Evolutionary conservation across 257 asterid genomes (phyloP), one percentile per base, ranked within the genome.

Genomic region (Fraxinus cuspidata): DNA sequence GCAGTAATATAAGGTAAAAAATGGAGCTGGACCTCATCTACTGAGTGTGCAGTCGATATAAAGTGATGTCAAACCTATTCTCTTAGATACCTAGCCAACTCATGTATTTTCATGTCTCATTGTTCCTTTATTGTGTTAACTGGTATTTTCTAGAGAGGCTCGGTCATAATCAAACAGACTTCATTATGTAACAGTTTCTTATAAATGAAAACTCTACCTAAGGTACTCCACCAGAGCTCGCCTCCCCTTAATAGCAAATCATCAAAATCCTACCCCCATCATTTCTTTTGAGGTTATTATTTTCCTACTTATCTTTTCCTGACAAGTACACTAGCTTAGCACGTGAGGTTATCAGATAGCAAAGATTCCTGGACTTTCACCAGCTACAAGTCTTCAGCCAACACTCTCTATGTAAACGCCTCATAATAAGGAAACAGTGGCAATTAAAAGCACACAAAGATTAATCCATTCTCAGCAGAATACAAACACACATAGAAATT

Each of bases 361-460:
- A 58, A 56, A 70, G 13, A 70, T 58, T 70, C 16, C 23, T 28
- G 35, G 77, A 19, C 38, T 74, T 21, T 18, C 37, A 29, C 74
- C 29, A 32, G 25, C 75, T 6, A 51, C 67, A 49, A 32, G 2
- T 69, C 11, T 56, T 29, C 27, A 25, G 7, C 53, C 23, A 68
- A 63, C 25, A 69, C 5, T 25, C 38, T 19, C 35, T 44, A 28
- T 1, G 35, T 19, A 63, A 58, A 44, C 31, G 35, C 49, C 35
- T 3, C n/a, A 42, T 47, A 15, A 3, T 42, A 42, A 28, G 40
- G 70, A 58, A 47, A 8, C 40, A 65, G 16, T 27, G 21, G 76
- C 63, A 25, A 15, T n/a, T 66, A 28, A 38, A 56, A 82, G 34
- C 71, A 65, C 5, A 60, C n/a, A 51, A 42, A n/a, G 47, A 12